These are phyloP conservation scores for Colletotrichum karsti DNA, from an alignment of 2,329 filamentous ascomycete species.

Conservation along the genomic window DNA sequence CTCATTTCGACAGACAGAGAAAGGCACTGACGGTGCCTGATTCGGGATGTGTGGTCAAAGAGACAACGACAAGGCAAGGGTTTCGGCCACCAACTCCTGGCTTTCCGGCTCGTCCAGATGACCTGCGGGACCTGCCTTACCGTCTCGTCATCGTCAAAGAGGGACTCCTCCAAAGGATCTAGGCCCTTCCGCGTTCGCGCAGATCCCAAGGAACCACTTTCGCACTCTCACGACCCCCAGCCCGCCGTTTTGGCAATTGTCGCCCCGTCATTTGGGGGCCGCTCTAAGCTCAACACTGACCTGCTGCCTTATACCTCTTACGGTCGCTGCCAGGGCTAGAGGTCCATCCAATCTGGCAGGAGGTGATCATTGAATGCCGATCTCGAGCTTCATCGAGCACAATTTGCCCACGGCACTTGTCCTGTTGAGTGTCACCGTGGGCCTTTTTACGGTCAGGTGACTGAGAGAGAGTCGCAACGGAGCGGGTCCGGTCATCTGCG, in stretches of 20 bases:
- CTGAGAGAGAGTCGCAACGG: not conserved
- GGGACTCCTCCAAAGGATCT: not conserved
- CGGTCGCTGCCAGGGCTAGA: not conserved
- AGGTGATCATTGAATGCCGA: not conserved
- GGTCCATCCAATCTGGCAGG: not conserved
- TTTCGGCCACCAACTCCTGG: not conserved
- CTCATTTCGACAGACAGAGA: not conserved
- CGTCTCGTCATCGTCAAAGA: not conserved
- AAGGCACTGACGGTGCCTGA: conserved; percentile 2
- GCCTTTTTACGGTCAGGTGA: not conserved
- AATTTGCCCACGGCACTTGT: not conserved
- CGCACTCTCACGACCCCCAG: not conserved
- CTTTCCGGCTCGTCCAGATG: not conserved
- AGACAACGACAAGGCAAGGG: conserved; percentile 20
- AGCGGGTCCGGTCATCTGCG: not conserved
- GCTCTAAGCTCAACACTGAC: not conserved
- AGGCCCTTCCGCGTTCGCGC: not conserved
- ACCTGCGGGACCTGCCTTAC: conserved; percentile 1
- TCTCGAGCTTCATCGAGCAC: not conserved
- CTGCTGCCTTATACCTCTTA: not conserved
- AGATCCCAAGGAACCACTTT: not conserved
- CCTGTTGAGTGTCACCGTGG: not conserved
- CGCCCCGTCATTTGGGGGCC: not conserved
- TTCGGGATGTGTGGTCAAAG: conserved; percentile 8
- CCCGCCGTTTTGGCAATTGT: not conserved